phyloP scores from a whole-genome alignment of 495 filamentous ascomycete genomes.

The Trichoderma parareesei region DNA sequence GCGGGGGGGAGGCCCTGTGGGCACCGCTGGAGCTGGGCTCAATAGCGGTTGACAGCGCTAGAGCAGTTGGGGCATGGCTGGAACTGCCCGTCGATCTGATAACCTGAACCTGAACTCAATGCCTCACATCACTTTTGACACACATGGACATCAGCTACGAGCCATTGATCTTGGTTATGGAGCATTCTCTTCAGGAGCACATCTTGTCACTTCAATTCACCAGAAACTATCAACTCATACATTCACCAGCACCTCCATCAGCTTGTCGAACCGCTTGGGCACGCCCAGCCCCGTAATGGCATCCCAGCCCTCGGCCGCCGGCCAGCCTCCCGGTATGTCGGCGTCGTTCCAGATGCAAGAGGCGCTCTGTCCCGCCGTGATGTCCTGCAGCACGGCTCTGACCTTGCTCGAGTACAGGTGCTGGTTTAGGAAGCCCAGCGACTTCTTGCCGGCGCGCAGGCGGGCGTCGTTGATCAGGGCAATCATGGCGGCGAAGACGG shows the following conservation, averaged over 20 bases:
- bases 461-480: constrained; percentile 33
- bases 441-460: constrained; percentile 29
- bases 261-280: constrained; percentile 27
- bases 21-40: no score
- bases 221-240: neutral
- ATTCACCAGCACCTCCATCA: constrained; percentile 22
- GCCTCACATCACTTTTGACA: no score
- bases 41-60: no score
- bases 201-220: neutral
- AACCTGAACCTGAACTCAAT: no score
- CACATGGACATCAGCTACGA: no score
- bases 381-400: constrained; percentile 23
- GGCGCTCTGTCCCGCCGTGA: constrained; percentile 25
- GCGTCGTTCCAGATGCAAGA: constrained; percentile 26
- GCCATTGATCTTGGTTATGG: neutral
- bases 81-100: no score
- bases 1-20: no score
- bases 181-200: neutral
- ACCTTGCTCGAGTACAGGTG: constrained; percentile 25
- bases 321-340: constrained; percentile 23
- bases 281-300: constrained; percentile 32
- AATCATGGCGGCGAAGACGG: constrained; percentile 33
- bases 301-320: constrained; percentile 29
- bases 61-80: no score
- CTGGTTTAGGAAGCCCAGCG: constrained; percentile 33